These are phyloP conservation scores for Diaporthe eres DNA, from an alignment of 2,329 filamentous ascomycete genomes.

Conservation along the genomic window DNA sequence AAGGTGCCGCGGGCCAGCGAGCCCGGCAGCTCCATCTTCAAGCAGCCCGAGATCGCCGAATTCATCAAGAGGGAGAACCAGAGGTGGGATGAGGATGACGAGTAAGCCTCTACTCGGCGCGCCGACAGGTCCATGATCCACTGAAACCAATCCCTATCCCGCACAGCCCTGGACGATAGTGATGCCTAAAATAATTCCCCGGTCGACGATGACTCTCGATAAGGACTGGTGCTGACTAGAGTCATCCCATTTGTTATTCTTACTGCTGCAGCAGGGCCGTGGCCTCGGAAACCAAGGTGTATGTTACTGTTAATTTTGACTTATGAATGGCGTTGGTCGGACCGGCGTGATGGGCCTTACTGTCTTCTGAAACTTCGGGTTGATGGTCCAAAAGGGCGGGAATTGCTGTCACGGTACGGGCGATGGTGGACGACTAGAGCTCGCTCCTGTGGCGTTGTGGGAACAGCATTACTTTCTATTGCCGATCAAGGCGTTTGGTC, in stretches of 20 bases:
- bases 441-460: slow-evolving; percentile 3
- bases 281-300: background rate
- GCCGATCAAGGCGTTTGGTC: background rate
- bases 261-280: background rate
- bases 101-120: slow-evolving; percentile 60
- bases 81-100: slow-evolving; percentile 84
- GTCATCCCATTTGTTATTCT: background rate
- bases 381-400: background rate
- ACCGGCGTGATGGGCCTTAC: background rate
- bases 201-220: background rate
- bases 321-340: slow-evolving; percentile 7
- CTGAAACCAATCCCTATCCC: background rate
- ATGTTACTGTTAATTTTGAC: background rate
- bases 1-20: slow-evolving; percentile 78
- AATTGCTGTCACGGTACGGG: background rate
- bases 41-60: slow-evolving; percentile 78
- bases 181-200: background rate
- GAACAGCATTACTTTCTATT: background rate
- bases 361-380: background rate
- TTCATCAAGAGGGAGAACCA: slow-evolving; percentile 83
- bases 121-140: background rate
- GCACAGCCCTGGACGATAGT: background rate
- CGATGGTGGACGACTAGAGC: background rate
- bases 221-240: background rate
- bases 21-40: slow-evolving; percentile 79